A percentile compares a stretch with the other conserved stretches of the same genome.
Evolutionary conservation across 164 flowering plant species (phyloP).

Genomic region (Vitis rotundifolia): DNA sequence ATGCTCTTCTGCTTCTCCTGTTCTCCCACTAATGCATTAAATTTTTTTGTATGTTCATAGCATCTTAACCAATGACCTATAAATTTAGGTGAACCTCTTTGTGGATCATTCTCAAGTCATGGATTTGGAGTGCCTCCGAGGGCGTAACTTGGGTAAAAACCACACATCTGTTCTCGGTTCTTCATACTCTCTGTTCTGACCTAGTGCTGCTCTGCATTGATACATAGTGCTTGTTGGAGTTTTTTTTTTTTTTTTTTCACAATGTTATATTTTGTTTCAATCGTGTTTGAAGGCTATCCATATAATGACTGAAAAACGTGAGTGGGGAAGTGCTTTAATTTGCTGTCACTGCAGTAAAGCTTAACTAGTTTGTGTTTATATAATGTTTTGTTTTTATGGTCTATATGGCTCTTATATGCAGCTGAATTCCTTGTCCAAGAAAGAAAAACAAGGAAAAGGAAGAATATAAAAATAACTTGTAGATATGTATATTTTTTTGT

Average conservation of each 20-base stretch:
- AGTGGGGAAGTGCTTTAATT: too few relatives aligned
- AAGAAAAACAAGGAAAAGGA: too few relatives aligned
- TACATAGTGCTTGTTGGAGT: neutral
- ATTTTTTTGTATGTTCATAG: neutral
- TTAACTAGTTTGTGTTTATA: too few relatives aligned
- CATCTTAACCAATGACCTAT: neutral
- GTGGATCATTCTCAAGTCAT: slow-evolving; percentile 88
- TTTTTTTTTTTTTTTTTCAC: too few relatives aligned
- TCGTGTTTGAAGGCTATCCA: neutral
- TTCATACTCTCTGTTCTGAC: slow-evolving; percentile 36
- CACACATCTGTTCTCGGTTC: slow-evolving; percentile 54
- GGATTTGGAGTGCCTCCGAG: slow-evolving; percentile 87
- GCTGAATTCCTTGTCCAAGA: too few relatives aligned
- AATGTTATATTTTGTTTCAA: neutral
- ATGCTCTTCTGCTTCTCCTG: neutral
- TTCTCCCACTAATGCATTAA: neutral
- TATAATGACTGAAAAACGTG: too few relatives aligned
- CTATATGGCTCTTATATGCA: too few relatives aligned
- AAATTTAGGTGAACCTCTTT: slow-evolving; percentile 80
- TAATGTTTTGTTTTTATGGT: too few relatives aligned
- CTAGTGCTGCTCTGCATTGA: neutral
- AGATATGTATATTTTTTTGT: too few relatives aligned
- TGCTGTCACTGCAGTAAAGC: too few relatives aligned
- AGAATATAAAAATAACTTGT: too few relatives aligned
- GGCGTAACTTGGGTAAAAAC: slow-evolving; percentile 68